Conservation (phyloP, 805 yeast genomes). For the Yarrowia divulgata region DNA sequence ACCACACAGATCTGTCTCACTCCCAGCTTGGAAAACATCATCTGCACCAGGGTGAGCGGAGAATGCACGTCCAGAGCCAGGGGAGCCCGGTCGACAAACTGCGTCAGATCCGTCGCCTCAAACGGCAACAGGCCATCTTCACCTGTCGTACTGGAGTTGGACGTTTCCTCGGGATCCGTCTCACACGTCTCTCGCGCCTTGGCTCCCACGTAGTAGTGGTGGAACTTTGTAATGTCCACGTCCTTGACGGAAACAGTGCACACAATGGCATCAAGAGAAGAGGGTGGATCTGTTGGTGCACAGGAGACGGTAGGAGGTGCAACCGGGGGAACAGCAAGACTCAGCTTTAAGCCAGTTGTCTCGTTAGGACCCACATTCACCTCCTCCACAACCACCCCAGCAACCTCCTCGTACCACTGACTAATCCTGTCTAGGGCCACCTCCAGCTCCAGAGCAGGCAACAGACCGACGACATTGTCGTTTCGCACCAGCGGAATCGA, state of each 20-base stretch:
- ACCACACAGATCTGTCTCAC: slow-evolving; percentile 58
- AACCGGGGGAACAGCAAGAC: not conserved
- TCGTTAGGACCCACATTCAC: not conserved
- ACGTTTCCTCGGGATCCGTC: slow-evolving; percentile 12
- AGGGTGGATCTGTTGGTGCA: not conserved
- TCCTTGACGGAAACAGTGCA: slow-evolving; percentile 36
- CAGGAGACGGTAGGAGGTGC: not conserved
- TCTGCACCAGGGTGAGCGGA: slow-evolving; percentile 59
- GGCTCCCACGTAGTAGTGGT: slow-evolving; percentile 20
- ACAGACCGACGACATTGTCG: slow-evolving; percentile 54
- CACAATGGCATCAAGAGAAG: slow-evolving; percentile 12
- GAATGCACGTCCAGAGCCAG: slow-evolving; percentile 57
- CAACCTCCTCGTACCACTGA: slow-evolving; percentile 42
- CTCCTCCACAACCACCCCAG: not conserved
- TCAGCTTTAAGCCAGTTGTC: not conserved
- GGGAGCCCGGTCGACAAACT: slow-evolving; percentile 57
- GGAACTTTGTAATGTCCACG: slow-evolving; percentile 31
- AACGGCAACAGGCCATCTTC: slow-evolving; percentile 30
- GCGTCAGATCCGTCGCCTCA: slow-evolving; percentile 54
- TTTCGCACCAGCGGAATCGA: slow-evolving; percentile 58
- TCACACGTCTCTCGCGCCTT: slow-evolving; percentile 27
- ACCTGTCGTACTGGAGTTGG: not conserved
- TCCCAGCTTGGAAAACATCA: slow-evolving; percentile 61
- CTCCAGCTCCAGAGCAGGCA: slow-evolving; percentile 61
- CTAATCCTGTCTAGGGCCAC: slow-evolving; percentile 57